Base-by-base conservation (phyloP, 2,329 filamentous ascomycete species). In the Xenoacremonium recifei region DNA sequence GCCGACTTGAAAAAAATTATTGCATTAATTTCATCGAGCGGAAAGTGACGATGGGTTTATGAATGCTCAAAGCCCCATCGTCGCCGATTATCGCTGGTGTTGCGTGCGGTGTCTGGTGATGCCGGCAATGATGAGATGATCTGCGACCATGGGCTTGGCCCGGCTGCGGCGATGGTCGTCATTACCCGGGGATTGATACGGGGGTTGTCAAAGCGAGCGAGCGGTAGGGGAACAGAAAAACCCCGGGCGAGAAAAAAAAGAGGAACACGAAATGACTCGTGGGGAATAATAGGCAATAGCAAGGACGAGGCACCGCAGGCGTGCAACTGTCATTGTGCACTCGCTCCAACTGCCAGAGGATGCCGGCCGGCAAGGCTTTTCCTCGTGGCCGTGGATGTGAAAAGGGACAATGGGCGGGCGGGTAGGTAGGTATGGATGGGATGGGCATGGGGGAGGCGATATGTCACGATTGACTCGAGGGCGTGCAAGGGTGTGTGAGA, bases 401-500 rank as follows among this genome's bases (percentile, higher is more conserved):
- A 25, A 32, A 17, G 23, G 29, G 34, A 40, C 41, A 51, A 42
- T 45, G 40, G 35, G 42, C 34, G 36, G 35, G 43, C 21, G 35
- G 48, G 40, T n/a, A n/a, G n/a, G n/a, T n/a, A n/a, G n/a, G n/a
- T n/a, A n/a, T n/a, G n/a, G n/a, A n/a, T n/a, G n/a, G n/a, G n/a
- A n/a, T n/a, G n/a, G n/a, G n/a, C n/a, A n/a, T n/a, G n/a, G n/a
- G n/a, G n/a, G n/a, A n/a, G 40, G 41, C 25, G 37, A 16, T 34
- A 41, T 48, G 48, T 46, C 42, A 45, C 45, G 45, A 48, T 48
- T 49, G 40, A 53, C 44, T 55, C 42, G 47, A 58, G 47, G 55
- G 53, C 43, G 47, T 51, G 56, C 40, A 40, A 36, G 47, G 40
- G 51, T 56, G 54, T 52, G 49, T 40, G 48, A 49, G 47, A 55